Base-by-base conservation (phyloP, 192 early-diverging fungal species). In the Entomortierella lignicola region DNA sequence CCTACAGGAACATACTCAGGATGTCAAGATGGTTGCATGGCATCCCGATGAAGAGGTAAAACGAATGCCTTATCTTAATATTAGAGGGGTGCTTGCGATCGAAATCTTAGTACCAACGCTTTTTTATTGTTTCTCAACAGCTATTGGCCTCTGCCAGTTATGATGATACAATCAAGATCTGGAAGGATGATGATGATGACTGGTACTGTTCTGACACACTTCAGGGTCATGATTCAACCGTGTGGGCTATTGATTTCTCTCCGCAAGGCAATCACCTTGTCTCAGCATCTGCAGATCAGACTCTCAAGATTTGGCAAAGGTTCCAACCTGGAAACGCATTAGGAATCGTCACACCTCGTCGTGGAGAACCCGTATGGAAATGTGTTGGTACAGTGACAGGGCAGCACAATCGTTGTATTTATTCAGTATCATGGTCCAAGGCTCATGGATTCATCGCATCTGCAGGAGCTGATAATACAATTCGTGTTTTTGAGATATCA, bases 151-250 rank as follows among this genome's bases (percentile, higher is more conserved):
- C 94, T 8, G 93, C 92, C 8, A 93, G 91, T 71, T 98, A 99
- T 69, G 98, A 99, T 66, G 94, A 99, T 68, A 95, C 95, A 4
- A 91, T 99, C 60, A 92, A 93, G 65, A 86, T 99, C 32, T 99
- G 96, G 95, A 87, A 85, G 53, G 97, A 99, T 31, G 93, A 99
- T 63, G 92, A 94, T 62, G 98, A 98, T 66, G 98, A 99, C 82
- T 99, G 98, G 98, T 93, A 92, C 71, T 95, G 94, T 66, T 89
- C 92, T 23, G 93, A 94, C 51, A 94, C 93, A 17, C 83, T 99
- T 29, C 82, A 88, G 17, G 96, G 94, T 10, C 96, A 97, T 66
- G 84, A 84, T 21, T 95, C 94, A 23, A 98, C 98, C 0, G 96
- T 99, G 3, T 99, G 98, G 98, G 88, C 85, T 0, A 89, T 96